Evolutionary conservation across 2,329 filamentous ascomycete species (phyloP).

Genomic region (Sphaerulina populicola): DNA sequence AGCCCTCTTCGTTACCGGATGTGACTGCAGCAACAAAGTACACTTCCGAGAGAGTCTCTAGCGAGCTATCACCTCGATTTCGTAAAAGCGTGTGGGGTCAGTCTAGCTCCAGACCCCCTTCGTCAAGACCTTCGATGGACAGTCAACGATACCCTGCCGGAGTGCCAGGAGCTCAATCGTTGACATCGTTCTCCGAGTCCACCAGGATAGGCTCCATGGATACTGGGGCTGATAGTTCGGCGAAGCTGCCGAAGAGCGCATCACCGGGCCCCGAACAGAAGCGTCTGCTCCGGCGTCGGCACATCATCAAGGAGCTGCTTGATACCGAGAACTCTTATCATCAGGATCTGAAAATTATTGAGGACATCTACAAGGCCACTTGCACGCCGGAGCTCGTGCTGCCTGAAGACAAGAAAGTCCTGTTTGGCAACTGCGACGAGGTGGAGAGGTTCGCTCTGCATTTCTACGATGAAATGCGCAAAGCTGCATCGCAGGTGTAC

Average conservation of each 20-base stretch:
- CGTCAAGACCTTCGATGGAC: conserved; percentile 28
- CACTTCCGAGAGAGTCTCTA: conserved; percentile 25
- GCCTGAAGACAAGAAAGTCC: conserved; percentile 72
- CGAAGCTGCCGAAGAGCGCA: conserved; percentile 17
- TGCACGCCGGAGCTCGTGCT: conserved; percentile 62
- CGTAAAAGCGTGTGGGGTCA: conserved; percentile 23
- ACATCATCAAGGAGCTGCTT: conserved; percentile 83
- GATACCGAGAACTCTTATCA: conserved; percentile 89
- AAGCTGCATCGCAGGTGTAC: conserved; percentile 71
- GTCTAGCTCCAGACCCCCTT: conserved; percentile 18
- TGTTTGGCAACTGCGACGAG: conserved; percentile 90
- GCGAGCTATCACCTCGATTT: conserved; percentile 26
- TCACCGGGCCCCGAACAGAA: conserved; percentile 46
- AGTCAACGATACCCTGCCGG: conserved; percentile 25
- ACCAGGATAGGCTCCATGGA: conserved; percentile 26
- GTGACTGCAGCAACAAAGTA: conserved; percentile 12
- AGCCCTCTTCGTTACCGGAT: conserved; percentile 24
- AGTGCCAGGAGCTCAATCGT: conserved; percentile 28
- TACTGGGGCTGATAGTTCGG: conserved; percentile 19
- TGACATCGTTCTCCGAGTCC: conserved; percentile 30
- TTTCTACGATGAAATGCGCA: conserved; percentile 73
- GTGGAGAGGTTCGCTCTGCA: conserved; percentile 76
- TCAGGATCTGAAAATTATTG: conserved; percentile 91
- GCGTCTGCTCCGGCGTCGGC: conserved; percentile 68
- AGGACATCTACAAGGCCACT: conserved; percentile 95